These are phyloP conservation scores for Vitis hybrid DNA, from an alignment of 177 flowering plant genomes.

Conservation along the genomic window DNA sequence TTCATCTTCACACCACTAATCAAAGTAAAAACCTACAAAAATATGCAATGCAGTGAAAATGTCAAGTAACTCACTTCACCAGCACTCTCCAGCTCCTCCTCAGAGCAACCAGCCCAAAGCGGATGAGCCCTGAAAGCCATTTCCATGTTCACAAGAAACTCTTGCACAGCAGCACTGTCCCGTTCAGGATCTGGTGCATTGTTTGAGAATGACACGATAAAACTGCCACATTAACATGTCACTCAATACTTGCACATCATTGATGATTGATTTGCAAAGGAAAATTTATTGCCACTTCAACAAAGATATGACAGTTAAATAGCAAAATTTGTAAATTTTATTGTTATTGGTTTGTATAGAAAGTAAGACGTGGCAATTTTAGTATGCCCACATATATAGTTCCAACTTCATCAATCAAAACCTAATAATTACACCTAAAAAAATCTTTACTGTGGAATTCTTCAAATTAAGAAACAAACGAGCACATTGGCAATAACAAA, in stretches of 20 bases:
- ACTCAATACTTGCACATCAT: conserved; percentile 2
- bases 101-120: conserved; percentile 88
- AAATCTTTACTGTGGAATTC: too few species aligned
- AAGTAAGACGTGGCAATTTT: background rate
- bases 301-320: background rate
- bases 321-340: background rate
- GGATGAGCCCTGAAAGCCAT: conserved; percentile 82
- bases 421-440: background rate
- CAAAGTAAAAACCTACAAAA: background rate
- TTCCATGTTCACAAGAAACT: conserved; percentile 83
- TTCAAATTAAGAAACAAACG: too few species aligned
- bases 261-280: background rate
- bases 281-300: background rate
- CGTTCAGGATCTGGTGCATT: conserved; percentile 79
- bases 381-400: background rate
- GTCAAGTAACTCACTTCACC: conserved; percentile 69
- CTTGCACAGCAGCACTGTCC: conserved; percentile 87
- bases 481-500: too few species aligned
- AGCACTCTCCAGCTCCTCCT: conserved; percentile 92
- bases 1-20: background rate
- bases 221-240: conserved; percentile 48
- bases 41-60: background rate
- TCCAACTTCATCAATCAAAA: background rate
- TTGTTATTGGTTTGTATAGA: background rate
- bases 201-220: conserved; percentile 83